Percentiles rank a stretch among this genome's conserved stretches.
Evolutionary conservation across 2,329 filamentous ascomycete genomes (phyloP).

Genomic region (Fusarium acutatum): DNA sequence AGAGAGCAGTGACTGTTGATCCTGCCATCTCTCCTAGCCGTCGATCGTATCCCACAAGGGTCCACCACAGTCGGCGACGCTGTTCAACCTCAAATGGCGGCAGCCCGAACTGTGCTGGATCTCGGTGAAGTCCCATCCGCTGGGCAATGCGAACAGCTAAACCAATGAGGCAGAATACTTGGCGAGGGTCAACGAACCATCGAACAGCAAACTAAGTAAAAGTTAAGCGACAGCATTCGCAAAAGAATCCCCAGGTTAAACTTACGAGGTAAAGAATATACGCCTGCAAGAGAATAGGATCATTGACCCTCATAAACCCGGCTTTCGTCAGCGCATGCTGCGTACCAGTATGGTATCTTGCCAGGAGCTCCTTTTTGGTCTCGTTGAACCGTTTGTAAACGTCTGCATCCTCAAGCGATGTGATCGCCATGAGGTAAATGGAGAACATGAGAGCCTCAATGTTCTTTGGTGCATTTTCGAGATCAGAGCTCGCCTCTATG

Average conservation of each 20-base stretch:
- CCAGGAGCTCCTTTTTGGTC: constrained; percentile 59
- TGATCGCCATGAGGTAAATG: constrained; percentile 67
- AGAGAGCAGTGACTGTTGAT: constrained; percentile 64
- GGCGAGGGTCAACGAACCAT: constrained; percentile 65
- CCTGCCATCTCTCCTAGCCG: constrained; percentile 74
- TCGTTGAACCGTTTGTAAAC: constrained; percentile 63
- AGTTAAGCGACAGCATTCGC: background rate
- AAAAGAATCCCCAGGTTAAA: background rate
- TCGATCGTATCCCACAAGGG: constrained; percentile 72
- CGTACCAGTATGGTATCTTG: constrained; percentile 64
- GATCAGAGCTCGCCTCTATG: constrained; percentile 66
- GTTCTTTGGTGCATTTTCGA: constrained; percentile 61
- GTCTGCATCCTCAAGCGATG: constrained; percentile 65
- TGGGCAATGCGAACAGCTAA: constrained; percentile 74
- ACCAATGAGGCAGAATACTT: constrained; percentile 62
- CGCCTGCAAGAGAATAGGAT: constrained; percentile 72
- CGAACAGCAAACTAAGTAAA: constrained; percentile 54
- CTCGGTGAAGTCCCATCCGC: constrained; percentile 73
- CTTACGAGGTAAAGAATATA: constrained; percentile 72
- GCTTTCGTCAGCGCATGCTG: constrained; percentile 74
- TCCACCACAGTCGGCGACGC: constrained; percentile 79
- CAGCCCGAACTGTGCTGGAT: constrained; percentile 62
- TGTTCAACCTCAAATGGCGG: constrained; percentile 72
- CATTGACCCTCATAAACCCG: constrained; percentile 71
- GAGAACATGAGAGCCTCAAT: constrained; percentile 75